Evolutionary conservation across 2,329 filamentous ascomycete species (phyloP).

Genomic region (Arthrinium puccinioides): DNA sequence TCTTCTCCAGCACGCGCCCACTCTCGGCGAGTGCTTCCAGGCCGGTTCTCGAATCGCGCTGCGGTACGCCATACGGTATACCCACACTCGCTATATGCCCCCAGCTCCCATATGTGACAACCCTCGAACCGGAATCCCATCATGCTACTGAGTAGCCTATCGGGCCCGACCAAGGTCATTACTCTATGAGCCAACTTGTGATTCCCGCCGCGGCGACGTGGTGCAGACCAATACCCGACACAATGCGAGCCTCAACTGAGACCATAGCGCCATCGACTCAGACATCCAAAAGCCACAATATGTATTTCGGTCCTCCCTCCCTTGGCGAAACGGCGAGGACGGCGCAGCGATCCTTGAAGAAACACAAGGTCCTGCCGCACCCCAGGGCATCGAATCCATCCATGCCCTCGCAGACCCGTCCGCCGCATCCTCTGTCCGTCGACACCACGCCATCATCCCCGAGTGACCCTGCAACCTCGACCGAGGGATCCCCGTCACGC

Average conservation of each 20-base stretch:
- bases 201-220: conserved; percentile 5
- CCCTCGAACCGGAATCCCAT: neutral
- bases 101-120: too few species aligned
- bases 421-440: conserved; percentile 2
- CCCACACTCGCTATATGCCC: conserved; percentile 1
- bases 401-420: conserved; percentile 1
- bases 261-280: conserved; percentile 17
- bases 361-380: conserved; percentile 30
- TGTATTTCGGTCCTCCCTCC: conserved; percentile 20
- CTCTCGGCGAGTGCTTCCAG: too few species aligned
- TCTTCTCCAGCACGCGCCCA: too few species aligned
- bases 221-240: conserved; percentile 17
- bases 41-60: too few species aligned
- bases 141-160: neutral
- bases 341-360: conserved; percentile 25
- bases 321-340: conserved; percentile 14
- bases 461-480: neutral
- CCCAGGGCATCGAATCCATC: conserved; percentile 17
- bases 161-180: conserved; percentile 1
- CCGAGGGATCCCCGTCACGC: conserved; percentile 22
- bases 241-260: conserved; percentile 21
- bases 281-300: too few species aligned
- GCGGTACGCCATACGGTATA: conserved; percentile 1
- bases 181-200: conserved; percentile 8
- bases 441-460: conserved; percentile 1